A percentile compares a stretch with the other conserved stretches of the same genome.
Evolutionary conservation across 1,139 yeast species (phyloP).

Genomic region (Debaryomyces sp.): DNA sequence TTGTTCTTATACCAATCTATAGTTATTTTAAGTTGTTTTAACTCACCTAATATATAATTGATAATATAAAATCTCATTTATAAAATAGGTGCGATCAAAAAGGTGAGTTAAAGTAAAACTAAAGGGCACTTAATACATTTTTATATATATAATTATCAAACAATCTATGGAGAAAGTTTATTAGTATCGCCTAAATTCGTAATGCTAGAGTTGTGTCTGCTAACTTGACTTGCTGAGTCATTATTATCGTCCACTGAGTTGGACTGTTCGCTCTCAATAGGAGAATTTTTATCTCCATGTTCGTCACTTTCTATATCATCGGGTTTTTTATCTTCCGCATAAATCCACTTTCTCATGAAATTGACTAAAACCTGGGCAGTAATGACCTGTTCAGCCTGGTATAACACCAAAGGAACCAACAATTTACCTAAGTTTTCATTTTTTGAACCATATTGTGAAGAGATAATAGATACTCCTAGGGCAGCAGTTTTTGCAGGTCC

Average conservation of each 20-base stretch:
- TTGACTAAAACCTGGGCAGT: conserved; percentile 71
- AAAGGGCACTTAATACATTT: not conserved
- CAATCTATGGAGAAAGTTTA: not conserved
- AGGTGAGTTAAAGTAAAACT: not conserved
- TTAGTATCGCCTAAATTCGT: not conserved
- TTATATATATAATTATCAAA: not conserved
- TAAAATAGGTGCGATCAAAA: not conserved
- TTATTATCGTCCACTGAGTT: not conserved
- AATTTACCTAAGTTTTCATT: conserved; percentile 67
- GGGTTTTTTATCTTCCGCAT: conserved; percentile 33
- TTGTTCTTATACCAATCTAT: not conserved
- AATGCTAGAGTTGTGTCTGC: conserved; percentile 1
- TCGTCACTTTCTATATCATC: conserved; percentile 14
- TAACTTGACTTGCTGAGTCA: not conserved
- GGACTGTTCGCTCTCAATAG: not conserved
- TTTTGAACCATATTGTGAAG: conserved; percentile 75
- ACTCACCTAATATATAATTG: no score
- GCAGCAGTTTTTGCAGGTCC: conserved; percentile 96
- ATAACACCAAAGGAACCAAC: conserved; percentile 78
- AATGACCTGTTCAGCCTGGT: conserved; percentile 84
- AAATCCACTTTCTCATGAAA: conserved; percentile 69
- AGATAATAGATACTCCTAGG: conserved; percentile 76
- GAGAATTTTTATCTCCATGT: not conserved
- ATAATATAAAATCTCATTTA: not conserved
- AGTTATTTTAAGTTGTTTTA: no score